Evolutionary conservation across 352 stramenopile genomes (phyloP).

Genomic region (Elongisporangium prolatum): DNA sequence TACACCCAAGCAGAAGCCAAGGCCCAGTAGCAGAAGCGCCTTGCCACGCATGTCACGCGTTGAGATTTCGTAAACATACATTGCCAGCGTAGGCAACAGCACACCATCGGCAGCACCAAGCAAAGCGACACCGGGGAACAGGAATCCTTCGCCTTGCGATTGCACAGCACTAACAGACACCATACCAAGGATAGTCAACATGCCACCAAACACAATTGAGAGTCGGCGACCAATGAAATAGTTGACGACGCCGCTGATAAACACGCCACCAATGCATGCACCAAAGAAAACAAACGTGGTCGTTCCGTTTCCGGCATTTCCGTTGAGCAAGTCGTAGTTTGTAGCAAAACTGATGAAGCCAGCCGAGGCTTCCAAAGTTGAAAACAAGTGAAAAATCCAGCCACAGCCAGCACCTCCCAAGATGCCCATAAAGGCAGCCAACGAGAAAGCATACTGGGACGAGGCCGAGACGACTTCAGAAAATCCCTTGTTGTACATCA

Average conservation of each 20-base stretch:
- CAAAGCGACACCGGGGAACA: conserved; percentile 61
- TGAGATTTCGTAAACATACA: conserved; percentile 87
- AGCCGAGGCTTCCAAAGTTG: conserved; percentile 60
- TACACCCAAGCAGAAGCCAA: conserved; percentile 65
- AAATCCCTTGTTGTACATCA: conserved; percentile 91
- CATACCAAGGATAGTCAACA: conserved; percentile 70
- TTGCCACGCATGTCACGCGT: conserved; percentile 82
- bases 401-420: conserved; percentile 63
- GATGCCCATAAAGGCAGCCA: conserved; percentile 73
- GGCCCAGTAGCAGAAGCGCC: conserved; percentile 63
- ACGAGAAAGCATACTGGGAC: conserved; percentile 82
- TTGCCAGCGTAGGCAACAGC: conserved; percentile 65
- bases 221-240: conserved; percentile 75
- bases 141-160: conserved; percentile 39
- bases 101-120: conserved; percentile 53
- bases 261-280: conserved; percentile 36
- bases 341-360: conserved; percentile 77
- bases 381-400: conserved; percentile 81
- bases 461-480: conserved; percentile 81
- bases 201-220: conserved; percentile 61
- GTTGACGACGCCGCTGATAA: conserved; percentile 51
- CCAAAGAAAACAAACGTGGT: conserved; percentile 75
- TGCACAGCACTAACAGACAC: conserved; percentile 59
- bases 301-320: conserved; percentile 49
- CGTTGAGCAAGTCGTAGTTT: conserved; percentile 64